Conservation (phyloP, 345 rosid species). For the Trapa bicornis region DNA sequence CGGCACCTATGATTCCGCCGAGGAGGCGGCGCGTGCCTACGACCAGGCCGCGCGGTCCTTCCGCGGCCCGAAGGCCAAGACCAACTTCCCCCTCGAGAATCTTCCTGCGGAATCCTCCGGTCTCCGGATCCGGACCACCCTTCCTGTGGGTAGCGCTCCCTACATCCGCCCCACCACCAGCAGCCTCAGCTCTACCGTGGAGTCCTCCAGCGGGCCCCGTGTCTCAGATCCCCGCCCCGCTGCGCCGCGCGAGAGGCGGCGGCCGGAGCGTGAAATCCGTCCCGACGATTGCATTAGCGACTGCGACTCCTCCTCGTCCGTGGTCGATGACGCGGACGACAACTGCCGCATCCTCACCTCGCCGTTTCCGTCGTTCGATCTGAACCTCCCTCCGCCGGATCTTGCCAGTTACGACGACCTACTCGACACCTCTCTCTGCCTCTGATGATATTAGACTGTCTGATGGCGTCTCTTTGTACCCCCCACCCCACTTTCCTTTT, state of each 20-base stretch:
- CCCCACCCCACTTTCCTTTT: neutral
- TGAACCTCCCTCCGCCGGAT: conserved; percentile 29
- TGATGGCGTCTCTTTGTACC: neutral
- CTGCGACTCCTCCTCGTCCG: conserved; percentile 39
- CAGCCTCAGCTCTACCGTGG: conserved; percentile 90
- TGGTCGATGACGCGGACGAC: conserved; percentile 27
- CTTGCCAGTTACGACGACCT: conserved; percentile 10
- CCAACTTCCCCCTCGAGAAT: neutral
- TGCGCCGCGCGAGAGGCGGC: neutral
- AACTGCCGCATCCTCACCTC: conserved; percentile 20
- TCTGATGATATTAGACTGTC: conserved; percentile 13
- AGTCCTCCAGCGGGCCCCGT: conserved; percentile 81
- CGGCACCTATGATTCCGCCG: conserved; percentile 92
- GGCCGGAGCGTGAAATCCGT: conserved; percentile 2
- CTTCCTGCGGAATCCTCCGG: neutral
- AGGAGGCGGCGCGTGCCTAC: conserved; percentile 91
- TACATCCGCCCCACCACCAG: conserved; percentile 57
- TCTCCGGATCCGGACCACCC: conserved; percentile 2
- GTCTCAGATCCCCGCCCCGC: conserved; percentile 14
- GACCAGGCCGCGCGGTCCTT: conserved; percentile 87
- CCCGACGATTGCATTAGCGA: conserved; percentile 33
- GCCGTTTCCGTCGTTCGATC: conserved; percentile 27
- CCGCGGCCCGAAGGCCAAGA: conserved; percentile 32
- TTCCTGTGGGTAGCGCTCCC: neutral
- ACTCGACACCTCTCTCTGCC: conserved; percentile 25